A percentile compares a stretch with the other conserved stretches of the same genome.
Evolutionary conservation across 345 rosid species (phyloP).

Genomic region (Anacardium occidentale): DNA sequence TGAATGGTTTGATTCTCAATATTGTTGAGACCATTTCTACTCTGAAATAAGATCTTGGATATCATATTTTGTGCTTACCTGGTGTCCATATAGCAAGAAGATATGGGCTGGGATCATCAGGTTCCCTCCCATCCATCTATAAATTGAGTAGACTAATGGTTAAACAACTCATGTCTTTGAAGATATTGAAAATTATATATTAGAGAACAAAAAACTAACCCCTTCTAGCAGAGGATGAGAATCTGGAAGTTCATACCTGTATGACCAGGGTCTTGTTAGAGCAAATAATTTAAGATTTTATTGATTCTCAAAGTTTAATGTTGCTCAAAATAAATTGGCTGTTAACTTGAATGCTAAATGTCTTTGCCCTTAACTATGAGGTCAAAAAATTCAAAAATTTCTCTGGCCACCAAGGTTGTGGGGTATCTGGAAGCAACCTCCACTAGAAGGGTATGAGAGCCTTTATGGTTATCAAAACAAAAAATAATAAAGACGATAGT

Average conservation of each 20-base stretch:
- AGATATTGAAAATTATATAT: background rate
- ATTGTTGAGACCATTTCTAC: background rate
- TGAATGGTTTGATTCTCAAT: background rate
- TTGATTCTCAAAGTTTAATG: background rate
- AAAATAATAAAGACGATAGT: too few relatives aligned
- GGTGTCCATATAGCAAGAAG: conserved; percentile 97
- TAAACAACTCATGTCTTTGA: background rate
- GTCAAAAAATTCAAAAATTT: too few relatives aligned
- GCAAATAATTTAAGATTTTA: background rate
- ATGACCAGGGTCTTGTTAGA: conserved; percentile 25
- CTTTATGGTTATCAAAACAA: too few relatives aligned
- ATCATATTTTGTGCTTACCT: conserved; percentile 45
- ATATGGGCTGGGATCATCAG: conserved; percentile 90
- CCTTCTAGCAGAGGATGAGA: conserved; percentile 75
- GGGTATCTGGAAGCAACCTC: too few relatives aligned
- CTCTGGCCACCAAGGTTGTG: too few relatives aligned
- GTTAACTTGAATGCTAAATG: too few relatives aligned
- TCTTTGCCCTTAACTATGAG: too few relatives aligned
- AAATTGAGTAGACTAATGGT: conserved; percentile 15
- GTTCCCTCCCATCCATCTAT: conserved; percentile 82
- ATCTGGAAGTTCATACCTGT: conserved; percentile 91
- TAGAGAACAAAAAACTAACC: conserved; percentile 41
- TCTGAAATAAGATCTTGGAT: background rate
- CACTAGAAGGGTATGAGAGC: too few relatives aligned
- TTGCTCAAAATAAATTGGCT: background rate